phyloP scores from a whole-genome alignment of 345 rosid species.

The Moringa oleifera region DNA sequence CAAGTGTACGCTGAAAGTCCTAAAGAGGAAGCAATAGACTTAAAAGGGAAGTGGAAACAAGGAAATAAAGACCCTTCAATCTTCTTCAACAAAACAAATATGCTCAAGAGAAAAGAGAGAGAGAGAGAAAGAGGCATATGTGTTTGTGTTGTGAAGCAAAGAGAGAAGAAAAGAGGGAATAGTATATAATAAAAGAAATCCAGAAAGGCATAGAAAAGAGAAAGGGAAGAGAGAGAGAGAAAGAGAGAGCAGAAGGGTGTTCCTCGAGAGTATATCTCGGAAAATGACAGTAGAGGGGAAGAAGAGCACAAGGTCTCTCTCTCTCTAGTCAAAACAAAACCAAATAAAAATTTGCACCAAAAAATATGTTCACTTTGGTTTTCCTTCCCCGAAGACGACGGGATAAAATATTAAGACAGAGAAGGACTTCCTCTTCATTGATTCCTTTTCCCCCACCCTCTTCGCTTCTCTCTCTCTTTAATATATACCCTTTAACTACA shows the following conservation, averaged over 20 bases:
- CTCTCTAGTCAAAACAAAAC: conserved; percentile 47
- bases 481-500: too few relatives aligned
- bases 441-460: conserved; percentile 40
- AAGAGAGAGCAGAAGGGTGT: conserved; percentile 27
- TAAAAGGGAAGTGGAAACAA: conserved; percentile 14
- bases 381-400: conserved; percentile 62
- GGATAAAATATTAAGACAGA: conserved; percentile 43
- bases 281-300: conserved; percentile 52
- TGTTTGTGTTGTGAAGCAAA: conserved; percentile 32
- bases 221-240: conserved; percentile 20
- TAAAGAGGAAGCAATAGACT: conserved; percentile 18
- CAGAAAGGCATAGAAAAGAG: conserved; percentile 25
- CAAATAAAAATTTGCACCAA: background rate
- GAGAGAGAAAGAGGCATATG: conserved; percentile 23
- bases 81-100: conserved; percentile 44
- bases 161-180: conserved; percentile 27
- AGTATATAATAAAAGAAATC: conserved; percentile 21
- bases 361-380: conserved; percentile 21
- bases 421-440: conserved; percentile 30
- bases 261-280: conserved; percentile 70
- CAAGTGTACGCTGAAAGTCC: background rate
- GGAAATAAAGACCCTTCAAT: conserved; percentile 13
- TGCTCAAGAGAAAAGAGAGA: conserved; percentile 23
- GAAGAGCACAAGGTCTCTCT: conserved; percentile 31
- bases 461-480: conserved; percentile 2